These are phyloP conservation scores for Vaccinium macrocarpon DNA, from an alignment of 148 eudicot genomes.

Conservation along the genomic window DNA sequence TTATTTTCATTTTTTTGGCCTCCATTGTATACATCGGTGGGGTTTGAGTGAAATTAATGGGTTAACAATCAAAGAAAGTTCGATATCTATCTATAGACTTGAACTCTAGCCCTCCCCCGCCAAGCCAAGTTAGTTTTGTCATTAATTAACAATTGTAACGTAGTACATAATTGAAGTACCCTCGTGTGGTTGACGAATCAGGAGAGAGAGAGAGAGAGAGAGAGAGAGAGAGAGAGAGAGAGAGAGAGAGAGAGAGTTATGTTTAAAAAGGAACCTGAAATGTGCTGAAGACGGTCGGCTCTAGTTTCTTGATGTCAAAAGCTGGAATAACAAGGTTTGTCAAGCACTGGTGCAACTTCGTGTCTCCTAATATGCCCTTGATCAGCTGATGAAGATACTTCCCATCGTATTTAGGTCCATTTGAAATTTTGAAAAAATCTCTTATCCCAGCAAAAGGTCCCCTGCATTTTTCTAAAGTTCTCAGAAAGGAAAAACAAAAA, in stretches of 20 bases:
- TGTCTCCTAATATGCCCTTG: slow-evolving; percentile 31
- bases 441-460: slow-evolving; percentile 27
- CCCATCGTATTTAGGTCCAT: slow-evolving; percentile 64
- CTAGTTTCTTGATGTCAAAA: slow-evolving; percentile 54
- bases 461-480: slow-evolving; percentile 12
- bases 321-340: slow-evolving; percentile 60
- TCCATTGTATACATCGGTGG: too few species aligned
- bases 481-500: not conserved
- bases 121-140: too few species aligned
- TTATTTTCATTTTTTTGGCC: too few species aligned
- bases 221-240: slow-evolving; percentile 5
- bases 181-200: too few species aligned
- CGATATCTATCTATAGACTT: too few species aligned
- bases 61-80: too few species aligned
- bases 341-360: slow-evolving; percentile 39
- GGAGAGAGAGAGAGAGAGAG: too few species aligned
- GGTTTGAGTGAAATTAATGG: too few species aligned
- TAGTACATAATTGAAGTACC: too few species aligned
- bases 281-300: slow-evolving; percentile 47
- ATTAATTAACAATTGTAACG: too few species aligned
- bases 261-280: slow-evolving; percentile 6
- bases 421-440: slow-evolving; percentile 16
- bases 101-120: too few species aligned
- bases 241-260: not conserved
- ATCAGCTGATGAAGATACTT: slow-evolving; percentile 47